Evolutionary conservation across 116 monocot species (phyloP).

Genomic region (Papilionanthe hybrid): DNA sequence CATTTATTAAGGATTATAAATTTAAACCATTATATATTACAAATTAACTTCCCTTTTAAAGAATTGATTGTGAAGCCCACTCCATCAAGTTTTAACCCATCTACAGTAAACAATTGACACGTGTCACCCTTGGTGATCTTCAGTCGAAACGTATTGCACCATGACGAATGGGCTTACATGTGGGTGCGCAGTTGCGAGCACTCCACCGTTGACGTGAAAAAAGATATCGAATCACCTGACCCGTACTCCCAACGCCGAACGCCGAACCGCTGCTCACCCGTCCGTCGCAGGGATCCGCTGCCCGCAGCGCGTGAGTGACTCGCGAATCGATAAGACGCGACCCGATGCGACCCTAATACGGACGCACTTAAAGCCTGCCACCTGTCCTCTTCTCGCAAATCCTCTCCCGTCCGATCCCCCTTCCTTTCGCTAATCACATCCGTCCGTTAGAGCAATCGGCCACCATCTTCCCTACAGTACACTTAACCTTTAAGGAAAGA

Average conservation of each 20-base stretch:
- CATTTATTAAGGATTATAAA: too few relatives aligned
- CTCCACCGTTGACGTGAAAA: background rate
- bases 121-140: too few relatives aligned
- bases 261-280: too few relatives aligned
- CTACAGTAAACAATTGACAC: too few relatives aligned
- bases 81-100: too few relatives aligned
- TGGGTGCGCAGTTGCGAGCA: background rate
- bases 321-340: background rate
- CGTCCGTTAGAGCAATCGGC: background rate
- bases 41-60: too few relatives aligned
- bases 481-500: background rate
- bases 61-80: too few relatives aligned
- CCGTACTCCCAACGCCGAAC: conserved; percentile 2
- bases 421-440: background rate
- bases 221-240: conserved; percentile 2
- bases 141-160: too few relatives aligned
- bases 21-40: too few relatives aligned
- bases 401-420: background rate
- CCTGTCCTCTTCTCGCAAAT: background rate
- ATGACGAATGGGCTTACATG: too few relatives aligned
- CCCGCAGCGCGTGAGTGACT: too few relatives aligned
- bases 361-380: background rate
- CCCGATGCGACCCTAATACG: background rate
- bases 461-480: background rate
- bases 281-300: too few relatives aligned